Evolutionary conservation across 2,329 filamentous ascomycete genomes (phyloP).

Genomic region (Davidsoniella neocaledoniae): DNA sequence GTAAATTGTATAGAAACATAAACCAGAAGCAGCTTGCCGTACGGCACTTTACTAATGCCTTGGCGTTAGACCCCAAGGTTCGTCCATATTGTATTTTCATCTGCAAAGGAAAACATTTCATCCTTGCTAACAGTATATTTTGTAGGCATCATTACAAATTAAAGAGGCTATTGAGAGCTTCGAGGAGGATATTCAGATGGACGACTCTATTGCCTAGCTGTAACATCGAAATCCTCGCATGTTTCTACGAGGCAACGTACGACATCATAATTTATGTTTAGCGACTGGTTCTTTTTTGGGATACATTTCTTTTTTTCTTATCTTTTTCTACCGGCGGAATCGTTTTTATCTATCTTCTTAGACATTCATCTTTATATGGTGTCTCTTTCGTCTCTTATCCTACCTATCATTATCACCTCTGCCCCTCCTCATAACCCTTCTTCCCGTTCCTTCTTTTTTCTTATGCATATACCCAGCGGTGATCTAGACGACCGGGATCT

Average conservation of each 20-base stretch:
- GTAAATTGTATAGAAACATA: constrained; percentile 60
- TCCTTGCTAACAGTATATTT: neutral
- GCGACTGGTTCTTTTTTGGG: neutral
- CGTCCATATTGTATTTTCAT: constrained; percentile 15
- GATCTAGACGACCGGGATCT: neutral
- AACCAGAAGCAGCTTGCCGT: constrained; percentile 67
- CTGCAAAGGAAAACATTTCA: neutral
- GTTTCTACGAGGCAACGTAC: neutral
- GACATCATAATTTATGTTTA: no score
- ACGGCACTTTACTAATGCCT: constrained; percentile 80
- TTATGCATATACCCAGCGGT: constrained; percentile 6
- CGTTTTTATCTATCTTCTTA: neutral
- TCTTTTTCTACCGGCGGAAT: neutral
- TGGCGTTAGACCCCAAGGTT: constrained; percentile 95
- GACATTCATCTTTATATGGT: no score
- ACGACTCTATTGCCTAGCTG: constrained; percentile 27
- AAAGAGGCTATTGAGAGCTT: constrained; percentile 93
- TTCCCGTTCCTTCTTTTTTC: neutral
- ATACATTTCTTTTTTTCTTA: neutral
- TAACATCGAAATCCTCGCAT: neutral
- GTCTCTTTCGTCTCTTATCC: no score
- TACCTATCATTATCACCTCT: no score
- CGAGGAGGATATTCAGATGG: constrained; percentile 60
- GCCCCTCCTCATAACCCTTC: no score
- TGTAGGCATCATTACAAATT: constrained; percentile 74